Conservation (phyloP, 148 eudicot genomes). For the Chenopodium album region DNA sequence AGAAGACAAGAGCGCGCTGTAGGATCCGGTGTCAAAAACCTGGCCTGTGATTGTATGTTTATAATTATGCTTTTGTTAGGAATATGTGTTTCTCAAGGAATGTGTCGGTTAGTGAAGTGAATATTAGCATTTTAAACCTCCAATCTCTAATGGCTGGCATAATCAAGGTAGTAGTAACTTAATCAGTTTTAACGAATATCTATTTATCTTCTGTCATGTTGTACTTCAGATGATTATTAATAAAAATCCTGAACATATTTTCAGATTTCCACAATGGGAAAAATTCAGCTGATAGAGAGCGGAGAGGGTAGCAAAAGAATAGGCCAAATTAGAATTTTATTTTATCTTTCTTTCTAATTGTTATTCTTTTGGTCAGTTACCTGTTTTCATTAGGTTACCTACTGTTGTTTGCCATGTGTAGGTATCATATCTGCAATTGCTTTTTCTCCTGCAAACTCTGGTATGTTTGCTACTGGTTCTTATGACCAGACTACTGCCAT, state of each 20-base stretch:
- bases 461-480: conserved; percentile 93
- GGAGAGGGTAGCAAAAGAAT: neutral
- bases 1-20: too few species aligned
- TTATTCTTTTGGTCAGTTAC: neutral
- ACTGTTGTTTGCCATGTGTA: conserved; percentile 31
- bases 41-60: neutral
- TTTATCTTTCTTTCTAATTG: neutral
- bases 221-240: neutral
- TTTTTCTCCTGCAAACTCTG: conserved; percentile 71
- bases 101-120: neutral
- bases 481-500: conserved; percentile 84
- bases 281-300: neutral
- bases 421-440: conserved; percentile 94
- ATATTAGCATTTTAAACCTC: neutral
- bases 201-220: neutral
- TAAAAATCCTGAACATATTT: neutral
- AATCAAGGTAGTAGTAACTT: neutral
- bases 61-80: neutral
- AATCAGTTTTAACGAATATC: neutral
- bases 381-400: neutral
- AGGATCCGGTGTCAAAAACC: too few species aligned
- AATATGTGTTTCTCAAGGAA: neutral
- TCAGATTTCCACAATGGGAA: neutral
- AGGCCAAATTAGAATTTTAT: neutral
- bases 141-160: neutral